Base-by-base conservation (phyloP, 345 rosid genomes). In the Anacardium occidentale region DNA sequence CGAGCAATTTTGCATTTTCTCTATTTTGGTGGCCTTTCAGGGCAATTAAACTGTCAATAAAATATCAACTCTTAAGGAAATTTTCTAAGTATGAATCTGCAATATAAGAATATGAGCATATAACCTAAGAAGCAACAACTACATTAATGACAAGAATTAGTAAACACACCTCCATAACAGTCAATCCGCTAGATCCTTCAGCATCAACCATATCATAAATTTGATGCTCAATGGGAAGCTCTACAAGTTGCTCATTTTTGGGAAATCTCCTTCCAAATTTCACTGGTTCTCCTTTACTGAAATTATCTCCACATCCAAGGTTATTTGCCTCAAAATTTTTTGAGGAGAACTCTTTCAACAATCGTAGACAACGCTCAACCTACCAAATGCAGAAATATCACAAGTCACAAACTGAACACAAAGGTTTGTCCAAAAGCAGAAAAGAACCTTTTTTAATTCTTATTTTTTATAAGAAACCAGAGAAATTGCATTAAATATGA, bases 191-290 rank as follows among this genome's bases (percentile, higher is more conserved):
- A 66, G 89, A 83, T 77, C 91, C 94, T 81, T 81, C 90, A 56
- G 90, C 91, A 82, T 85, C 89, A 69, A 94, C 88, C 85, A 91
- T 84, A 79, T 94, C 96, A 84, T 89, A 87, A 78, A 91, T 85
- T 84, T 92, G 97, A 82, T 84, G 87, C 66, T 90, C 97, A 71
- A 92, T 76, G 17, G 92, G 83, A 78, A 94, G 97, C 81, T 94
- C 98, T 51, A 83, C 81, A 26, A 90, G 82, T 76, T 92, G 97
- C 53, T 92, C 97, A 64, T 80, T 83, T 71, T 73, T 83, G 62
- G 57, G 84, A 76, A 69, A 62, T 77, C 79, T 84, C 85, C 93
- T 85, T 76, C 94, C 98, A 69, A 90, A 94, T 79, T 85, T 90
- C 73, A 87, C 51, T 79, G 84, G 54, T 79, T 85, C 78, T 62